These are phyloP conservation scores for Chaetomiaceae sp. DNA, from an alignment of 2,329 filamentous ascomycete genomes.

Conservation along the genomic window DNA sequence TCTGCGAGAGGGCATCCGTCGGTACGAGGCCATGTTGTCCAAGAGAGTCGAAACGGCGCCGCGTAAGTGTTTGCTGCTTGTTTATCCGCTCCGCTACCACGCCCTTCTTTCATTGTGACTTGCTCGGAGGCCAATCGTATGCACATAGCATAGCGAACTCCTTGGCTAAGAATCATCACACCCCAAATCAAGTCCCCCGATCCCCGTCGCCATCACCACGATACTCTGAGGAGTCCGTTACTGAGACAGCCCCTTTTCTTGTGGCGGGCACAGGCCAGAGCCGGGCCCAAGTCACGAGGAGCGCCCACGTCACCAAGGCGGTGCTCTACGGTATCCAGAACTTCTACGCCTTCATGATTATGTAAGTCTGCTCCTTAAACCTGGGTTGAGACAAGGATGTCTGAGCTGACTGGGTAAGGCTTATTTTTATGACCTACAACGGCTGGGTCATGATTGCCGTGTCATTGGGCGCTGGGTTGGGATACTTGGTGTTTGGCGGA, in stretches of 20 bases:
- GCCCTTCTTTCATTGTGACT: neutral
- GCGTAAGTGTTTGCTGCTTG: conserved; percentile 44
- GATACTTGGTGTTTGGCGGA: conserved; percentile 77
- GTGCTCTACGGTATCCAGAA: conserved; percentile 86
- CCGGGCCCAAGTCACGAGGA: conserved; percentile 57
- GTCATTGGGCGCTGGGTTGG: conserved; percentile 80
- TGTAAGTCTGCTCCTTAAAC: too few relatives aligned
- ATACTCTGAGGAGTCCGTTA: conserved; percentile 37
- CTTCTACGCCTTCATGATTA: conserved; percentile 99
- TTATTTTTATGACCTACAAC: conserved; percentile 99
- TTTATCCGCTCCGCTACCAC: neutral
- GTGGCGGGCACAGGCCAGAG: conserved; percentile 63
- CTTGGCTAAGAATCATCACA: conserved; percentile 20
- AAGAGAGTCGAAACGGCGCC: conserved; percentile 45
- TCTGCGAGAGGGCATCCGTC: conserved; percentile 69
- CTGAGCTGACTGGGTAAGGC: conserved; percentile 50
- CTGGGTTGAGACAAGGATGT: neutral
- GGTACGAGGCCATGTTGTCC: conserved; percentile 64
- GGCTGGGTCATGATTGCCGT: conserved; percentile 96
- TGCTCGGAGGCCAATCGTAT: too few relatives aligned
- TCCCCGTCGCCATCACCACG: neutral
- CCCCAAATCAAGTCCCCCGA: conserved; percentile 6
- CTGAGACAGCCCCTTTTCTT: conserved; percentile 61
- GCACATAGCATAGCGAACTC: too few relatives aligned
- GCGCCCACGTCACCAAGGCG: conserved; percentile 74